A percentile compares a stretch with the other conserved stretches of the same genome.
Conservation (phyloP, 2,329 filamentous ascomycete species). For the Sordariomycetes sp. region DNA sequence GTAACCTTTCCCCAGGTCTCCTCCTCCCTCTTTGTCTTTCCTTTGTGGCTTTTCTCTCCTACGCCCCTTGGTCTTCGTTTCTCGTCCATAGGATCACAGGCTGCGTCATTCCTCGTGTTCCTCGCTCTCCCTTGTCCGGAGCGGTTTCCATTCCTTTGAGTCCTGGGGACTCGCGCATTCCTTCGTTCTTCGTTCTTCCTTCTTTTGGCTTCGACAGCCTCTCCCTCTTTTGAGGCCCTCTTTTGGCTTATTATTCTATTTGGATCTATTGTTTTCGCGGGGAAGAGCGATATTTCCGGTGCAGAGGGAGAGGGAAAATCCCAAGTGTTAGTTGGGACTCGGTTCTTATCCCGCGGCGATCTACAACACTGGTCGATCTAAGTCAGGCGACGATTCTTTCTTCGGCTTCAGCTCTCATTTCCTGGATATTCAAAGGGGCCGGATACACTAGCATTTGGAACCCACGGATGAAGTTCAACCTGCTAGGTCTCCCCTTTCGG, state of each 20-base stretch:
- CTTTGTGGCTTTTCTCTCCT: background rate
- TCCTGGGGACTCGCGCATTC: background rate
- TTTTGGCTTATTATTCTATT: background rate
- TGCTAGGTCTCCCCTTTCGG: background rate
- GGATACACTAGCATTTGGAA: background rate
- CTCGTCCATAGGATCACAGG: background rate
- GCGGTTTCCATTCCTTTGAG: background rate
- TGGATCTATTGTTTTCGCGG: background rate
- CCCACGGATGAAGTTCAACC: background rate
- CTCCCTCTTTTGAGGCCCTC: background rate
- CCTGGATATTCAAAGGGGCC: background rate
- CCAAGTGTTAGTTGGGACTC: background rate
- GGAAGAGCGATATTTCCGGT: background rate
- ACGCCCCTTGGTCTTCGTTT: constrained; percentile 1
- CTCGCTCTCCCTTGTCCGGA: background rate
- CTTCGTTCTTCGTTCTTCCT: background rate
- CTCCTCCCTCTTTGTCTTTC: background rate
- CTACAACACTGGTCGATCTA: background rate
- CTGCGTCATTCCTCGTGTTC: background rate
- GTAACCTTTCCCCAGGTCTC: background rate
- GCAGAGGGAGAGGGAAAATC: background rate
- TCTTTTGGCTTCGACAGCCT: background rate
- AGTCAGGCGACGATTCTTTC: background rate
- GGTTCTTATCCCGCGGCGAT: background rate
- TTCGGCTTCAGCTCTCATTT: background rate